Base-by-base conservation (phyloP, 1,284 basidiomycete genomes). In the Laetiporus sulphureus region DNA sequence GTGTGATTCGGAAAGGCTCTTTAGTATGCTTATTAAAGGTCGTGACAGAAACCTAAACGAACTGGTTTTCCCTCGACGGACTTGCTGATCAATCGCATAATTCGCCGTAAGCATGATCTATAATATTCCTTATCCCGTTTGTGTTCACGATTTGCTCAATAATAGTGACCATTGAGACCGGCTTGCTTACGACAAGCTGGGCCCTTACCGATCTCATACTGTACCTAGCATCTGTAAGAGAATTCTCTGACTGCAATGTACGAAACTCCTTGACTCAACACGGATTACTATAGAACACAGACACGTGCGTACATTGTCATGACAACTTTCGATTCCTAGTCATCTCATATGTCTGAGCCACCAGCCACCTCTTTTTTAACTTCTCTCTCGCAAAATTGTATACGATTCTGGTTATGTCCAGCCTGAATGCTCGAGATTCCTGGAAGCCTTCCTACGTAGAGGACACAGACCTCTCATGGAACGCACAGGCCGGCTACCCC, bases 81-180 rank as follows among this genome's bases (percentile, higher is more conserved):
- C 38, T 40, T 31, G 21, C 30, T 40, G 8, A 31, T 40, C 13
- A 40, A 40, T 31, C 30, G n/a, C 20, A 40, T 40, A 20, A 40
- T 40, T 8, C 38, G 15, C 20, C 22, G 38, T 40, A n/a, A n/a
- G n/a, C n/a, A 32, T 21, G 38, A 15, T n/a, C 12, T 18, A 15
- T 18, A 7, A 16, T 32, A 23, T 19, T 16, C 29, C 12, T 21
- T 18, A 3, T 15, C 13, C 15, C 23, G 29, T n/a, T 19, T 19
- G 27, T 21, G 29, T 11, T 20, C 7, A 30, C 36, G 5, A 4
- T 20, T 13, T 13, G 36, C 5, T 18, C 32, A n/a, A 15, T 27
- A 20, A n/a, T 27, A 62, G 68, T 66, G 31, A 62, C 68, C 3
- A 56, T 71, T 8, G 64, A 67, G 41, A 67, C 64, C 4, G 65